phyloP scores from a whole-genome alignment of 1,284 basidiomycete genomes.

The Ustanciosporium gigantosporum region DNA sequence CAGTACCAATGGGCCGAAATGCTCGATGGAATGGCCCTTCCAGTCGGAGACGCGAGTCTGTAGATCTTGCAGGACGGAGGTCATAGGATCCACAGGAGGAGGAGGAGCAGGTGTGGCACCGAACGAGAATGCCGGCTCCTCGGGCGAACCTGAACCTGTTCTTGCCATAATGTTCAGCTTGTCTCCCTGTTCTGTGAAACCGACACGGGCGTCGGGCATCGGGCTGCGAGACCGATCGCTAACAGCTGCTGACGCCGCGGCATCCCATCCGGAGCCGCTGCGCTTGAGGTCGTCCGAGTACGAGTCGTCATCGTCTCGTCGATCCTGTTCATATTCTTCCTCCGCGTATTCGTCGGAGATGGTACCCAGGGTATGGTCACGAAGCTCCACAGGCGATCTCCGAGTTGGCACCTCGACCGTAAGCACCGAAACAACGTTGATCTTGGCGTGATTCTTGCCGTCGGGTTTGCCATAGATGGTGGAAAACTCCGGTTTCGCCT shows the following conservation, averaged over 20 bases:
- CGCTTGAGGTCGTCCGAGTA: constrained; percentile 51
- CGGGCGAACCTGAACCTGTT: constrained; percentile 7
- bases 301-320: constrained; percentile 24
- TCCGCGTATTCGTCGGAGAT: constrained; percentile 30
- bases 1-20: constrained; percentile 81
- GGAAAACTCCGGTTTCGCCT: constrained; percentile 83
- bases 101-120: constrained; percentile 42
- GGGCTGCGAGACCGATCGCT: constrained; percentile 10
- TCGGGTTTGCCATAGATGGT: constrained; percentile 71
- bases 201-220: constrained; percentile 14
- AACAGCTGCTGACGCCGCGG: background rate
- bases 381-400: constrained; percentile 66
- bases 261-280: constrained; percentile 13
- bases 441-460: constrained; percentile 64
- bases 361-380: constrained; percentile 40
- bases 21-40: constrained; percentile 84
- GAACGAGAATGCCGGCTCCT: constrained; percentile 41
- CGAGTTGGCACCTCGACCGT: constrained; percentile 82
- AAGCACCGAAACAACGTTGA: constrained; percentile 83
- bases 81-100: constrained; percentile 65
- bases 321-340: constrained; percentile 5
- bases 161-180: constrained; percentile 23
- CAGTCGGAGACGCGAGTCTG: constrained; percentile 86
- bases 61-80: constrained; percentile 80
- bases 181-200: constrained; percentile 24